Evolutionary conservation across 2,329 filamentous ascomycete species (phyloP).

Genomic region (Alternaria rosae): DNA sequence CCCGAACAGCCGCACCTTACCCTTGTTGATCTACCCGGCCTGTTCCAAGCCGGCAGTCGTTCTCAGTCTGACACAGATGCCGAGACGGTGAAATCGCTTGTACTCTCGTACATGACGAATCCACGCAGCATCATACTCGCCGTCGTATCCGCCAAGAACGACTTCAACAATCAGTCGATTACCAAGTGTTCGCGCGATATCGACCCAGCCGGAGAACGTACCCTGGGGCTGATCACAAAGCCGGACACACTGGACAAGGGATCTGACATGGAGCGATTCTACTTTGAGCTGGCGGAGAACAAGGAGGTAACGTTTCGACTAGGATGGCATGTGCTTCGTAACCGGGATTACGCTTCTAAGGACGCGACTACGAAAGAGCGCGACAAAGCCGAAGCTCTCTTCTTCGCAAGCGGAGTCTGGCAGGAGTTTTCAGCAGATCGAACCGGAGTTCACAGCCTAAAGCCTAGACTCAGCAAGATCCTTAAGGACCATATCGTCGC

Average conservation of each 20-base stretch:
- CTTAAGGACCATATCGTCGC: slow-evolving; percentile 29
- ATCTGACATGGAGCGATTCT: slow-evolving; percentile 52
- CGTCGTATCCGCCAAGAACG: slow-evolving; percentile 51
- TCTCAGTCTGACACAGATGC: slow-evolving; percentile 44
- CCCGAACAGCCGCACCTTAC: slow-evolving; percentile 36
- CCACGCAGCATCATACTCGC: slow-evolving; percentile 67
- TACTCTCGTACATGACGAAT: slow-evolving; percentile 63
- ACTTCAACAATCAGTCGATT: slow-evolving; percentile 65
- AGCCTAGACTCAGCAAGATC: slow-evolving; percentile 29
- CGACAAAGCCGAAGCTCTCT: slow-evolving; percentile 44
- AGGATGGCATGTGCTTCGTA: slow-evolving; percentile 63
- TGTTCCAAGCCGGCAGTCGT: slow-evolving; percentile 45
- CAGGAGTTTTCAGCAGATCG: slow-evolving; percentile 46
- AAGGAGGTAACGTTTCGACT: slow-evolving; percentile 52
- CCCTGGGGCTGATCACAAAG: slow-evolving; percentile 65
- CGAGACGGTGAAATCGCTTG: slow-evolving; percentile 43
- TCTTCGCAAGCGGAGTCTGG: slow-evolving; percentile 44
- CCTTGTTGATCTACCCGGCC: slow-evolving; percentile 49
- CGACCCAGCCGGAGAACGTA: slow-evolving; percentile 57
- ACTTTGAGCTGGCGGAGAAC: slow-evolving; percentile 48
- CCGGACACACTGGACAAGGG: slow-evolving; percentile 55
- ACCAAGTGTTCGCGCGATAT: slow-evolving; percentile 58
- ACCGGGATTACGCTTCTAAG: slow-evolving; percentile 49
- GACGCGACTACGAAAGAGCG: slow-evolving; percentile 43
- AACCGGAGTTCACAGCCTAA: slow-evolving; percentile 27